Evolutionary conservation across 352 stramenopile species (phyloP).

Genomic region (Detonula confervacea): DNA sequence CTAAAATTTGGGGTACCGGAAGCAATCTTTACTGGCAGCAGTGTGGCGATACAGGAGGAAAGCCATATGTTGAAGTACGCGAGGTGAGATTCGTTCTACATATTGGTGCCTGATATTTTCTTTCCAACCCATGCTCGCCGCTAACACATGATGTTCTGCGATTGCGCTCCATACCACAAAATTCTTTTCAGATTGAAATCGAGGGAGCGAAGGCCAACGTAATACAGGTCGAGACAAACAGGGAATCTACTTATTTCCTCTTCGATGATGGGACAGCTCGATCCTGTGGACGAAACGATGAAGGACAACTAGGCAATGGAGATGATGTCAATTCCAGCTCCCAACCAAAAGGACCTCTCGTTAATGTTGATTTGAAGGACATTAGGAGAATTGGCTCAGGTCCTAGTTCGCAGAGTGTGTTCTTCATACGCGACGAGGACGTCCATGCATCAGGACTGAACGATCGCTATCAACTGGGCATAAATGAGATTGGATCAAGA

Average conservation of each 20-base stretch:
- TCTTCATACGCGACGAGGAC: slow-evolving; percentile 32
- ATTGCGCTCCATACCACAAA: not conserved
- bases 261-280: slow-evolving; percentile 7
- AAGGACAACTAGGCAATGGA: slow-evolving; percentile 42
- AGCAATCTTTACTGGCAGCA: slow-evolving; percentile 43
- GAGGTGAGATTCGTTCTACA: slow-evolving; percentile 6
- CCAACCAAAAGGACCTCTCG: not conserved
- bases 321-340: slow-evolving; percentile 17
- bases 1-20: slow-evolving; percentile 30
- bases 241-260: slow-evolving; percentile 52
- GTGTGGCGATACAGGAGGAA: slow-evolving; percentile 34
- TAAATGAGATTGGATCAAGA: slow-evolving; percentile 3
- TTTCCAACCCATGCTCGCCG: too few relatives aligned
- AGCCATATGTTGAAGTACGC: not conserved
- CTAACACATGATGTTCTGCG: too few relatives aligned
- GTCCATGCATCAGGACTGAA: slow-evolving; percentile 31
- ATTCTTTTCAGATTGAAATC: slow-evolving; percentile 8
- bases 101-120: too few relatives aligned
- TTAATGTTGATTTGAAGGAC: slow-evolving; percentile 20
- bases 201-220: not conserved
- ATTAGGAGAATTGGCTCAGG: slow-evolving; percentile 24
- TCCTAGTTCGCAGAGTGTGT: slow-evolving; percentile 41
- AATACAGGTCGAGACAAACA: slow-evolving; percentile 28
- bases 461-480: slow-evolving; percentile 40
- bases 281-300: slow-evolving; percentile 42